Evolutionary conservation across 2,329 filamentous ascomycete genomes (phyloP), one percentile per base, ranked within the genome.

Genomic region (Xylaria sp.): DNA sequence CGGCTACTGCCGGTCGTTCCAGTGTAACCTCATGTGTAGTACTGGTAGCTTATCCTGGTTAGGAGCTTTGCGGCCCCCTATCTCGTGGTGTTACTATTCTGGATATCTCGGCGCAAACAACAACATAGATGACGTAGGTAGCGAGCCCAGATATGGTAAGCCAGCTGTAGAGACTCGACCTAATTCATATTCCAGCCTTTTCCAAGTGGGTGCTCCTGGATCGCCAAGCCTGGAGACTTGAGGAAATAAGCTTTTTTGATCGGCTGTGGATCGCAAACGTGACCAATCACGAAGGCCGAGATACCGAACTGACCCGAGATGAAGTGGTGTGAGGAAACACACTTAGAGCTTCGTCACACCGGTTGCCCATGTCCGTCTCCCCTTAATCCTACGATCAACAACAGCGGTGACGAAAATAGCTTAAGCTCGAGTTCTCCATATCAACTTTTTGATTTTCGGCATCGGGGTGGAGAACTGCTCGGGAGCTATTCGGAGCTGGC

Each of bases 221-320:
- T 20, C 20, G 36, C 10, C 28, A 36, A 36, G 28, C 52, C 20
- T n/a, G 6, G 52, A 55, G 15, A 57, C 23, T 46, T n/a, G n/a
- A 46, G 41, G 36, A 43, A 9, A 57, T 43, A 57, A 57, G 54
- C 36, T 57, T 41, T 57, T 28, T 43, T 9, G 31, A 4, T 56
- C 10, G 52, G 12, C 55, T 57, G 25, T 5, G 36, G 55, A 43
- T 57, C 36, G 12, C 10, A 57, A 15, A 51, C 36, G 41, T 28
- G 48, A 31, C 61, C 62, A 62, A 62, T 59, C 54, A 65, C 39
- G 20, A 60, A 64, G 43, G 3, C 67, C 67, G 64, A 69, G 61
- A 67, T 63, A 48, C 69, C 67, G 64, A 67, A 52, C 57, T 67
- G 52, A 57, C 54, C 69, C 69, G 69, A 67, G 33, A 60, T 46